A percentile compares a stretch with the other conserved stretches of the same genome.
These are phyloP conservation scores for Neltuma alba DNA, from an alignment of 306 rosid genomes.

Conservation along the genomic window DNA sequence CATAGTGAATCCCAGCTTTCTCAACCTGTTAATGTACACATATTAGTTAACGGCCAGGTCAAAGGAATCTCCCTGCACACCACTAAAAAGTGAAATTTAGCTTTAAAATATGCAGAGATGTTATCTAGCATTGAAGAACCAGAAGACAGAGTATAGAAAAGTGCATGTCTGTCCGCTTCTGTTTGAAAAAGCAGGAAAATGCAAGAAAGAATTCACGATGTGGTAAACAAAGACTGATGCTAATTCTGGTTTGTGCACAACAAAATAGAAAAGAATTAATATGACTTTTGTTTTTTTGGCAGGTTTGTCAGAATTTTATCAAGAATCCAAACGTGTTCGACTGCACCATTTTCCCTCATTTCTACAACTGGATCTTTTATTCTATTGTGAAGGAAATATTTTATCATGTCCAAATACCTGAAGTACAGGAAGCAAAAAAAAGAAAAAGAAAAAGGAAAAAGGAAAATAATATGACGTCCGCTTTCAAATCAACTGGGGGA, in stretches of 20 bases:
- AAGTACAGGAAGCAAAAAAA: neutral
- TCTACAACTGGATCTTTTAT: neutral
- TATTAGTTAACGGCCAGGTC: constrained; percentile 8
- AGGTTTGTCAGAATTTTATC: neutral
- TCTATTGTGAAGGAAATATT: neutral
- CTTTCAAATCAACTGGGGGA: constrained; percentile 15
- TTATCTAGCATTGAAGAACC: neutral
- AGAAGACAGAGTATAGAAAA: neutral
- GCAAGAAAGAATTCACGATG: neutral
- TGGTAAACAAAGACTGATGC: neutral
- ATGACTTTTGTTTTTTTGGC: too few relatives aligned
- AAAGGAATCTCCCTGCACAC: constrained; percentile 1
- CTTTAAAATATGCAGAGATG: constrained; percentile 13
- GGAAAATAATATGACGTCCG: neutral
- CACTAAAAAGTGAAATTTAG: neutral
- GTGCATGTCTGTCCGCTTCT: neutral
- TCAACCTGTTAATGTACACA: constrained; percentile 60
- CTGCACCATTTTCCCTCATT: neutral
- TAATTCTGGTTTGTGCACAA: constrained; percentile 1
- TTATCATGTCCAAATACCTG: constrained; percentile 3
- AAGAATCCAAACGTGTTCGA: too few relatives aligned
- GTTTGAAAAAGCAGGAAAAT: constrained; percentile 2
- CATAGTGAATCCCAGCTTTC: constrained; percentile 67
- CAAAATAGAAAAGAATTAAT: too few relatives aligned
- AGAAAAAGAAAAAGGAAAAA: constrained; percentile 8